Evolutionary conservation across 148 eudicot genomes (phyloP), one percentile per base, ranked within the genome.

Genomic region (Fagopyrum tataricum): DNA sequence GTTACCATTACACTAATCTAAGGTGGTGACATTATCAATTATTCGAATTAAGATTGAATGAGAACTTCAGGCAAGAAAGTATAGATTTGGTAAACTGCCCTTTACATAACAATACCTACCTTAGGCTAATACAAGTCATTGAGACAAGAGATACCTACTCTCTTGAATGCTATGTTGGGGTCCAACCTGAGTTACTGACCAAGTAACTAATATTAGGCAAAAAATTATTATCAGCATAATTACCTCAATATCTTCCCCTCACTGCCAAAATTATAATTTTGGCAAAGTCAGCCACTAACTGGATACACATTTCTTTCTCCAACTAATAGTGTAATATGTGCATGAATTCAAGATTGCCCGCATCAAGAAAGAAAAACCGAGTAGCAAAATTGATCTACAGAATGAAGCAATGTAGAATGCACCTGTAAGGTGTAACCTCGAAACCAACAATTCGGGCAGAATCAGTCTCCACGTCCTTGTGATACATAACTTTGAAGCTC

Each of bases 391-490:
- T 56, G 24, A 56, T 23, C 64, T 56, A 31, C 64, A 56, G 9
- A 56, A 21, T 56, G 64, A 31, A 56, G 64, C 64, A 76, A 74
- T 74, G 71, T 24, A 40, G 15, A 8, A 77, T 73, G 37, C 72
- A 82, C 88, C 88, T 82, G 80, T 72, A 76, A 43, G 85, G 88
- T 42, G 79, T 78, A 82, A 85, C 88, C 77, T 80, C 88, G 70
- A 85, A 85, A 49, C 88, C 87, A 64, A 85, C 87, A 44, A 85
- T 85, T 73, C 88, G 85, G 42, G 88, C 84, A 46, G 77, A 67
- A 58, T 85, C 88, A 55, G 82, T 74, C 73, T 82, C 82, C 17
- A 44, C 71, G 76, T 85, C 88, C 79, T 78, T 80, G 76, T 82
- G 88, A 78, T 80, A 85, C 80, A 82, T 80, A 62, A 85, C 88